Evolutionary conservation across 805 yeast species (phyloP).

Genomic region (Saccharomyces paradoxus): DNA sequence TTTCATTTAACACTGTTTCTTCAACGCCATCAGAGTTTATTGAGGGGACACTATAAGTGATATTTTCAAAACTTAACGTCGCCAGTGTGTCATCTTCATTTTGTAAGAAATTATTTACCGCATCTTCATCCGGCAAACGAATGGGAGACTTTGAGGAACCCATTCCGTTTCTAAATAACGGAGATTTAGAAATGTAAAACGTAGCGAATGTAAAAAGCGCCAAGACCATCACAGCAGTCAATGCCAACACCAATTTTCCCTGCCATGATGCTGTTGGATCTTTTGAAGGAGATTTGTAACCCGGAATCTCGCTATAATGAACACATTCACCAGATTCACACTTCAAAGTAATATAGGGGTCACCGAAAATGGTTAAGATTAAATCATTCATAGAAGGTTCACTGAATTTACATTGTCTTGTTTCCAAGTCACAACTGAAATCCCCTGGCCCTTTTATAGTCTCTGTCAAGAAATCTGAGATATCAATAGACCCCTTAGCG

Average conservation of each 20-base stretch:
- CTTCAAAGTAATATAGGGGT: constrained; percentile 70
- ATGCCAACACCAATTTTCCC: constrained; percentile 38
- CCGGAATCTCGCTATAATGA: constrained; percentile 89
- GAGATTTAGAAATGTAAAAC: constrained; percentile 50
- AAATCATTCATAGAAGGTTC: constrained; percentile 96
- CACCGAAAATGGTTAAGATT: constrained; percentile 90
- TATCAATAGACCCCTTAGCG: constrained; percentile 85
- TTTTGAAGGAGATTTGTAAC: constrained; percentile 59
- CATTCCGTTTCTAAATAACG: constrained; percentile 40
- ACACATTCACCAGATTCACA: constrained; percentile 88
- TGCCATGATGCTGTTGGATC: constrained; percentile 24
- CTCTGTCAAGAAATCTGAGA: constrained; percentile 83
- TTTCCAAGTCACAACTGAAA: constrained; percentile 64
- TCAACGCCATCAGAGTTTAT: constrained; percentile 4
- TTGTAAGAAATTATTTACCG: constrained; percentile 38
- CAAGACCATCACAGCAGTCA: constrained; percentile 35
- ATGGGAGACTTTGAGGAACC: constrained; percentile 13
- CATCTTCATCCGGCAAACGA: constrained; percentile 19
- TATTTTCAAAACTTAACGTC: constrained; percentile 63
- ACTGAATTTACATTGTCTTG: constrained; percentile 64
- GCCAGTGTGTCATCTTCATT: constrained; percentile 49
- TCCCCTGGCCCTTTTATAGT: constrained; percentile 92
- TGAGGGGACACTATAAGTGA: constrained; percentile 40
- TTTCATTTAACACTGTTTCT: constrained; percentile 45
- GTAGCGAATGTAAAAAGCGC: constrained; percentile 25